Evolutionary conservation across 108 stramenopile genomes (phyloP), one percentile per base, ranked within the genome.

Genomic region (Cyclostephanos invisitatus): DNA sequence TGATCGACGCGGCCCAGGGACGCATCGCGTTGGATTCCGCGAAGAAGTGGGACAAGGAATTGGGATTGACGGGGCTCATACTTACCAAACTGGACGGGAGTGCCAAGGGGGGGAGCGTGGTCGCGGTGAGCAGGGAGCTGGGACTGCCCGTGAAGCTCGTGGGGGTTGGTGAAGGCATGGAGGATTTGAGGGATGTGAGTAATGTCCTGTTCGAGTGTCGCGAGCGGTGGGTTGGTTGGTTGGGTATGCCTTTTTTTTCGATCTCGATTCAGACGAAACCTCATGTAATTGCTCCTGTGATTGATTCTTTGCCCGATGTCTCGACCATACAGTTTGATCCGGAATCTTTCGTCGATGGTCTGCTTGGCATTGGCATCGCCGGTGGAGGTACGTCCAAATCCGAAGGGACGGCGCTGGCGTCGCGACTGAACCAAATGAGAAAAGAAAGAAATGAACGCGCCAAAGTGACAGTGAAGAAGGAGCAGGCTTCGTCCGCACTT

Each of bases 51-150:
- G 68, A 91, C 55, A 70, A 84, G 40, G 89, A 97, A 74, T 84
- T 98, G 67, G 97, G 97, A 22, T 81, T 98, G 70, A 87, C 87
- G 22, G 95, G 94, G 17, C 81, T 98, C 67, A 89, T 96, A 44
- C 80, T 98, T 55, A 98, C 97, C 8, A 98, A 98, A 55, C 67
- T 98, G 47, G 97, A 97, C 84, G 96, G 96, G 7, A 93, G 90
- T 69, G 96, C 97, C 14, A 81, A 91, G 44, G 97, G 95, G 37
- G 97, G 97, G 9, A 94, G 93, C 75, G 94, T 97, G 8, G 94
- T 97, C 20, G 91, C 93, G 11, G 85, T 96, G 14, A 93, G 87
- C 57, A 78, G 89, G 47, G 97, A 98, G 59, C 82, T 98, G 38
- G 81, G 87, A 63, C 84, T 98, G 29, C 96, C 97, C 15, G 96